Conservation (phyloP, 495 filamentous ascomycete genomes). For the Aspergillus coremiiformis region DNA sequence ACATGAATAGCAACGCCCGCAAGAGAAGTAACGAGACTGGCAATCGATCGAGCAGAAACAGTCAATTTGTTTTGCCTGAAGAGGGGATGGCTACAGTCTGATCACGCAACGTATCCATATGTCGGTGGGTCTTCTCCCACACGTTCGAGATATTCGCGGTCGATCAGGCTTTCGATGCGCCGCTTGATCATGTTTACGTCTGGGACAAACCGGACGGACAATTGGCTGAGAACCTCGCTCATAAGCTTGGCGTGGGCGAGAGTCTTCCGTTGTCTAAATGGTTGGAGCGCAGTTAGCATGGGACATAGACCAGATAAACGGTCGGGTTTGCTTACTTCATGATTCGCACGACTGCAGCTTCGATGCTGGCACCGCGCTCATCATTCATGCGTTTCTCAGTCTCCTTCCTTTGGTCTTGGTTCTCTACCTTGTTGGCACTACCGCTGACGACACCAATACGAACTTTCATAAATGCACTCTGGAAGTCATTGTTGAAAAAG, state of each 20-base stretch:
- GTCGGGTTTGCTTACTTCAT: conserved; percentile 69
- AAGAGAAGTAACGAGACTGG: background rate
- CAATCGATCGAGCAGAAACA: background rate
- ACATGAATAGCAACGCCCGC: background rate
- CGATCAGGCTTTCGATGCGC: conserved; percentile 87
- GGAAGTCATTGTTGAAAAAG: conserved; percentile 76
- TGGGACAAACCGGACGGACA: conserved; percentile 74
- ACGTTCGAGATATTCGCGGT: conserved; percentile 89
- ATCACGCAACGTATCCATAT: conserved; percentile 69
- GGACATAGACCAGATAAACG: background rate
- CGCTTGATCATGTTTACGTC: conserved; percentile 89
- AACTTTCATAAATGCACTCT: conserved; percentile 74
- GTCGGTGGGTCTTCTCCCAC: conserved; percentile 62
- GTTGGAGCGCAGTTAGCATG: conserved; percentile 5
- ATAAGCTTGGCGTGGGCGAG: conserved; percentile 74
- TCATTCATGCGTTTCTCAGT: conserved; percentile 86
- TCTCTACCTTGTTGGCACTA: conserved; percentile 74
- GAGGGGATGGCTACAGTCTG: background rate
- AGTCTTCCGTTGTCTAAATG: conserved; percentile 74
- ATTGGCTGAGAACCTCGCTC: conserved; percentile 74
- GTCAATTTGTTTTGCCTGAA: background rate
- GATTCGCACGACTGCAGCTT: conserved; percentile 86
- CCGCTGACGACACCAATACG: conserved; percentile 68
- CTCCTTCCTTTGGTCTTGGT: conserved; percentile 69
- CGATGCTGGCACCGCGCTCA: conserved; percentile 66